Evolutionary conservation across 768 basidiomycete genomes (phyloP), one percentile per base, ranked within the genome.

Genomic region (Naematelia aurantialba): DNA sequence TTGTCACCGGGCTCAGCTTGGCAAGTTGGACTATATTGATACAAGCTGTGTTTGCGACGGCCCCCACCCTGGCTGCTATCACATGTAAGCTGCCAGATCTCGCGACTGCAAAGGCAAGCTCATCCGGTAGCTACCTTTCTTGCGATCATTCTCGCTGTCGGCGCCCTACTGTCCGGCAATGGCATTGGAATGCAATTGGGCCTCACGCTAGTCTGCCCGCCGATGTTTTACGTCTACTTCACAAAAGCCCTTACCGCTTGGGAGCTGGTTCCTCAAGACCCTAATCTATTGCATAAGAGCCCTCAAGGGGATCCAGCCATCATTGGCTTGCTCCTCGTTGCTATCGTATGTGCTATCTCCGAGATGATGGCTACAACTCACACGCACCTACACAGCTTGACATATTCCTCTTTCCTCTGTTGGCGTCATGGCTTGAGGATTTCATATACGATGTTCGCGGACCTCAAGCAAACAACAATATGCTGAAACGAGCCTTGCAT

Each of bases 151-250:
- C 82, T 88, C 46, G 85, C 86, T 1, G 83, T 89, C 56, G 62
- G 88, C 8, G 88, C 85, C 0, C 75, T 87, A 22, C 81, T 86
- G 0, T 78, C 85, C 54, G 74, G 51, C 22, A 80, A 80, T 1
- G 67, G 75, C 0, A 81, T 80, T 1, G 81, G 74, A 2, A 79
- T 77, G 0, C 83, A 85, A 19, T 82, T 85, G 61, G 75, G 89
- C 24, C 86, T 87, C 68, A 82, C 86, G 1, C 69, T 89, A 48
- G 66, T 89, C 22, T 89, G 89, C 67, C 89, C 89, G 0, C 87
- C 89, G 1, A 82, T 83, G 11, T 89, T 85, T 74, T 89, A 87
- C 64, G 81, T 88, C 21, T 89, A 89, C 66, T 84, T 83, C 5
- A 82, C 85, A 8, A 82, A 86, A 46, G 83, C 84, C 0, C 82